phyloP scores from a whole-genome alignment of 2,329 filamentous ascomycete species.

The Penicillium palitans region DNA sequence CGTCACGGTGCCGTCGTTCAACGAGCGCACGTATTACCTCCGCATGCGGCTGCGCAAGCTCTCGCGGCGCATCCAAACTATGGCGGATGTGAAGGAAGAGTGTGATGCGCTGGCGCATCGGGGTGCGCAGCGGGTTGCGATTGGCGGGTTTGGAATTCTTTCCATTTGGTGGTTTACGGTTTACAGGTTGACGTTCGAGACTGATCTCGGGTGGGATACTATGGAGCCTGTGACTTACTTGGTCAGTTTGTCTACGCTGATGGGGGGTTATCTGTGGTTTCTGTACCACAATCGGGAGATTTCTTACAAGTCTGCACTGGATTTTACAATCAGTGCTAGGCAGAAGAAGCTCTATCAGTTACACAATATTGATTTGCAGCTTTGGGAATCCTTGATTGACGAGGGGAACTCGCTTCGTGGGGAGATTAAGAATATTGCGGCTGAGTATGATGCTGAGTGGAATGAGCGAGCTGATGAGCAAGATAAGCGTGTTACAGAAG shows the following conservation, averaged over 20 bases:
- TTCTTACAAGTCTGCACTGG: constrained; percentile 81
- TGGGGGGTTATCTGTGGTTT: constrained; percentile 91
- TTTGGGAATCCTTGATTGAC: constrained; percentile 76
- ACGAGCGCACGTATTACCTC: constrained; percentile 86
- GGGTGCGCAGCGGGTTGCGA: constrained; percentile 74
- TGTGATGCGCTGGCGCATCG: constrained; percentile 77
- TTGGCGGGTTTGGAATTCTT: constrained; percentile 73
- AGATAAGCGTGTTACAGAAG: constrained; percentile 58
- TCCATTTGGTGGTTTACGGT: constrained; percentile 79
- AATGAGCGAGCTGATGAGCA: constrained; percentile 73
- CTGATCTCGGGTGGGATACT: constrained; percentile 81
- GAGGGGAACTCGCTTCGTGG: constrained; percentile 74
- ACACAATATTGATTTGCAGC: constrained; percentile 71
- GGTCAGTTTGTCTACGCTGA: constrained; percentile 79
- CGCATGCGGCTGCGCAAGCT: constrained; percentile 73
- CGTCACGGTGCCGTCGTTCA: constrained; percentile 82
- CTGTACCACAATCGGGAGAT: constrained; percentile 89
- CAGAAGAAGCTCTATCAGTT: constrained; percentile 75
- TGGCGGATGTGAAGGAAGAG: constrained; percentile 74
- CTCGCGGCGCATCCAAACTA: constrained; percentile 64
- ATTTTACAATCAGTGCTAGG: constrained; percentile 77
- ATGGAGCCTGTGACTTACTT: constrained; percentile 92
- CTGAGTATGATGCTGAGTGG: constrained; percentile 90
- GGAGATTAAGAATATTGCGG: constrained; percentile 77
- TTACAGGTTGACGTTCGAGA: constrained; percentile 67